These are phyloP conservation scores for Brettanomyces nanus DNA, from an alignment of 805 yeast genomes.

Conservation along the genomic window DNA sequence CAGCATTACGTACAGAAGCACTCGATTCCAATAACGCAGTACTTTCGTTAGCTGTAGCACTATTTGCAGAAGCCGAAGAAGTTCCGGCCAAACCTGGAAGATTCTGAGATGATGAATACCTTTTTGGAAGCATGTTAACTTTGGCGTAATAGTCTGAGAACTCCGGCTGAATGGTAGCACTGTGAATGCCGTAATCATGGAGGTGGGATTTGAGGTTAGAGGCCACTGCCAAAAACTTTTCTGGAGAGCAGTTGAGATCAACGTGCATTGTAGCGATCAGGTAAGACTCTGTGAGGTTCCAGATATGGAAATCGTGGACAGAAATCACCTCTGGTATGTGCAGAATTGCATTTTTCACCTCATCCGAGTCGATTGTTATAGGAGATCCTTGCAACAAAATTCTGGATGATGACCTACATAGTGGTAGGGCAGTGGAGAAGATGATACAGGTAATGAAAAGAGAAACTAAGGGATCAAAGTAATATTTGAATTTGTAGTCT, in stretches of 20 bases:
- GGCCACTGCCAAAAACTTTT: slow-evolving; percentile 62
- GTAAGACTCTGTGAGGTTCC: slow-evolving; percentile 88
- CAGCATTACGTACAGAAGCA: background rate
- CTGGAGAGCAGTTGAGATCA: slow-evolving; percentile 58
- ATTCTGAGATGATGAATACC: slow-evolving; percentile 18
- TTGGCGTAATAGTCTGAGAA: slow-evolving; percentile 36
- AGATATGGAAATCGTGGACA: slow-evolving; percentile 91
- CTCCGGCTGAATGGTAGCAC: slow-evolving; percentile 96
- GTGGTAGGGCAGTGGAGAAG: slow-evolving; percentile 84
- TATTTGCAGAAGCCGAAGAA: slow-evolving; percentile 2
- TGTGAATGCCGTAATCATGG: slow-evolving; percentile 80
- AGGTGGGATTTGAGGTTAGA: slow-evolving; percentile 67
- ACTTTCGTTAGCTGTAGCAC: slow-evolving; percentile 5
- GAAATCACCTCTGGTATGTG: slow-evolving; percentile 67
- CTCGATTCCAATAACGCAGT: background rate
- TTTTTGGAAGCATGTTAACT: slow-evolving; percentile 22
- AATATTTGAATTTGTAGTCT: slow-evolving; percentile 77
- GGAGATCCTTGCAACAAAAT: slow-evolving; percentile 93
- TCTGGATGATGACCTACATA: slow-evolving; percentile 78
- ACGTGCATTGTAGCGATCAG: slow-evolving; percentile 87
- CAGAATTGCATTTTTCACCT: slow-evolving; percentile 60
- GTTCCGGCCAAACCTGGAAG: slow-evolving; percentile 2
- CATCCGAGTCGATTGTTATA: slow-evolving; percentile 65
- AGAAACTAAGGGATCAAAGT: slow-evolving; percentile 81
- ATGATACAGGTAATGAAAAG: slow-evolving; percentile 80